Evolutionary conservation across 352 stramenopile genomes (phyloP), one percentile per base, ranked within the genome.

Genomic region (Phytophthora pluvialis): DNA sequence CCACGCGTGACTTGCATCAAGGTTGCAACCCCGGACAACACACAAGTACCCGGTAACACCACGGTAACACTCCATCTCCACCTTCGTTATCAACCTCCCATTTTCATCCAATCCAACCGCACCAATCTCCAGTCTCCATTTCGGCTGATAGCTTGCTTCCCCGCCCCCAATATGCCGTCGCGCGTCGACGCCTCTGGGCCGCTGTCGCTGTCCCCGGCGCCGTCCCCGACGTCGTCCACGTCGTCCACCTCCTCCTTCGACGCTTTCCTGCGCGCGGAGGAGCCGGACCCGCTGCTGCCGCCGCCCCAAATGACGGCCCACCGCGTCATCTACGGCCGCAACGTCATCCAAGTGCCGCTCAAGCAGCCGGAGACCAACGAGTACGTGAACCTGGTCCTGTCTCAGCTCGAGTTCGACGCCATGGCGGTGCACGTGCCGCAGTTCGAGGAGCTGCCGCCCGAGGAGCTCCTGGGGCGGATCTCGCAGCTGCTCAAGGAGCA

Each of bases 291-390:
- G 13, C 46, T 48, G 15, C 60, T 72, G n/a, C 58, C 72, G 29
- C 51, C 59, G 31, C 74, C 59, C 10, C 59, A 68, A 21, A 69
- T 72, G 36, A 51, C 67, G 1, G 25, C 69, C 2, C 64, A 73
- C 29, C 70, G 71, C 68, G 72, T 91, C 44, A 66, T 90, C 16
- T 93, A 79, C 64, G 81, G 84, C 5, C 80, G 71, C 45, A 86
- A 91, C 62, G 76, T 91, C 55, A 89, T 91, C 55, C 84, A 93
- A 62, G 82, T 93, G 64, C 84, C 84, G 39, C 72, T 93, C 31
- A 81, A 83, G 54, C 61, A 78, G 35, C 62, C 64, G 1, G 50
- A 67, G 33, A 64, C 54, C 25, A 58, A 80, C 67, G 77, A 86
- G 48, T 86, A 86, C 64, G 76, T 91, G 53, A 91, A 82, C 44